Evolutionary conservation across 1,284 basidiomycete species (phyloP), one percentile per base, ranked within the genome.

Genomic region (Rhodofomes roseus): DNA sequence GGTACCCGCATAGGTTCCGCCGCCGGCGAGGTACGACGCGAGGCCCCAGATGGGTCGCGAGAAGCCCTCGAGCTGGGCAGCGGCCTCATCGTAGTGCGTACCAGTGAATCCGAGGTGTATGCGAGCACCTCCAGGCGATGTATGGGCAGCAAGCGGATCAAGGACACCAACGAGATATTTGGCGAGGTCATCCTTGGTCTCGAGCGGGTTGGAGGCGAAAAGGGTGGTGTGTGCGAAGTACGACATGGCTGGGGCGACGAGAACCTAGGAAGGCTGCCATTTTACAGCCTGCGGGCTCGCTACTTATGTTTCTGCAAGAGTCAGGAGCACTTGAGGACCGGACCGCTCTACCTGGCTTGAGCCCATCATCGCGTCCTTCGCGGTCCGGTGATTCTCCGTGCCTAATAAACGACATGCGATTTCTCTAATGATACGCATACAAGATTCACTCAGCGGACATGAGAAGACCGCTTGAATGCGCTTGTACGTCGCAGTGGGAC

Each of bases 41-140:
- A 92, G 77, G 9, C 87, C 89, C 89, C 90, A 92, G 43, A 91
- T 80, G 0, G 90, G 90, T 9, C 89, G 79, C 2, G 89, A 86
- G 67, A 90, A 92, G 1, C 88, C 86, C 67, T 92, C 89, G 41
- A 92, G 80, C 57, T 87, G 85, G 1, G 89, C 89, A 18, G 90
- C 89, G 9, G 77, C 74, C 57, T 89, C 84, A 69, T 92, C 90
- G 69, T 84, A 92, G 70, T 91, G 90, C 0, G 89, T 90, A 2
- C 84, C 89, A 0, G 89, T 90, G 69, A 85, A 78, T 2, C 87
- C 87, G 5, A 91, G 77, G 59, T 87, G 85, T 62, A 92, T 81
- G 41, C 86, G 79, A 6, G 89, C 84, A 9, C 89, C 88, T 52
- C 87, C 87, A 0, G 86, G 83, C 11, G 89, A 91, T 0, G 89